These are phyloP conservation scores for Alloteropsis semialata DNA, from an alignment of 176 grass and related monocot genomes.

Conservation along the genomic window DNA sequence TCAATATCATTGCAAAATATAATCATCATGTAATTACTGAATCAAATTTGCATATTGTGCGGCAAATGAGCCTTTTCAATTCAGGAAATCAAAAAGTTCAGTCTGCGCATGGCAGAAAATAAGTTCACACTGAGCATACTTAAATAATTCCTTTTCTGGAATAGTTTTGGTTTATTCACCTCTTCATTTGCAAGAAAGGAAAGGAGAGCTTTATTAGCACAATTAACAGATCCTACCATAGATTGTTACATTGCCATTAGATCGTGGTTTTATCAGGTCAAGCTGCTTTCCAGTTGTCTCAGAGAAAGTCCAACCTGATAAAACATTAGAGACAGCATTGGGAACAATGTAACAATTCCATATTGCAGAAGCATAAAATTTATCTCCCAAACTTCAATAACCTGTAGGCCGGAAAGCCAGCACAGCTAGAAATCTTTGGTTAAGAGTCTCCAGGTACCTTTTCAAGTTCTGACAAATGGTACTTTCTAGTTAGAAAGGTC, in stretches of 20 bases:
- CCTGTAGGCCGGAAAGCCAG: constrained; percentile 86
- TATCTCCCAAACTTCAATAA: not conserved
- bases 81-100: not conserved
- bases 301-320: constrained; percentile 72
- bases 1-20: not conserved
- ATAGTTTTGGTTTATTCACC: not conserved
- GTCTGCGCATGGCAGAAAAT: not conserved
- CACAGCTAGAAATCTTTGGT: constrained; percentile 52
- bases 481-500: constrained; percentile 17
- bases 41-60: not conserved
- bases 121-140: not conserved
- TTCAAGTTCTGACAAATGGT: constrained; percentile 51
- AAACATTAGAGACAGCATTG: constrained; percentile 22
- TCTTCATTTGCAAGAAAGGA: constrained; percentile 10
- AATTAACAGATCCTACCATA: constrained; percentile 52
- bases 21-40: not conserved
- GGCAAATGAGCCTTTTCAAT: not conserved
- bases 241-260: constrained; percentile 58
- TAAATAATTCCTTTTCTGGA: not conserved
- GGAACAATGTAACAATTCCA: not conserved
- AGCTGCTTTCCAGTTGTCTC: constrained; percentile 56
- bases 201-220: not conserved
- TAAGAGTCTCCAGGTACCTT: constrained; percentile 52
- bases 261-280: constrained; percentile 75
- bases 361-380: constrained; percentile 7